Base-by-base conservation (phyloP, 257 asterid species). In the Lithospermum erythrorhizon region DNA sequence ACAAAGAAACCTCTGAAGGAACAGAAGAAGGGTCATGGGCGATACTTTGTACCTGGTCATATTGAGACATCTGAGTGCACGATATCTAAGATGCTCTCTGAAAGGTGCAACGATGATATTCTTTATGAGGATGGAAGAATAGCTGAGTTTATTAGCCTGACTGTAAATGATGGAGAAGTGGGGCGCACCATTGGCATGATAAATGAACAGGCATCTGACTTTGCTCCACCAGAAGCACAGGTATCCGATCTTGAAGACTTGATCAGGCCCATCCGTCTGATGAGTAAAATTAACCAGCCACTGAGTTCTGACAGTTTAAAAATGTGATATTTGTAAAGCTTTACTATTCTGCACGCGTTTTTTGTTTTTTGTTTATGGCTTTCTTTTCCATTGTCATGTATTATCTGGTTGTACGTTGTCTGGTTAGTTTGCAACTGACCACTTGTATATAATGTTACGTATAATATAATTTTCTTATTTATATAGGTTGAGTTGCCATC, bases 31-130 rank as follows among this genome's bases (percentile, higher is more conserved):
- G 84, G 75, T 24, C 71, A 78, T 56, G 97, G 94, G 48, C 87
- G 96, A 61, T 93, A 93, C 78, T 93, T 93, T 66, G 96, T 88
- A 67, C 82, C 94, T 56, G 81, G 84, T 27, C 81, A 70, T 41
- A 58, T 77, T 14, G 81, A 68, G 58, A 67, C 30, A 55, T 67
- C 65, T 10, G 89, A 73, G 55, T 65, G 72, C 67, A 53, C 61
- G 56, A 25, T 61, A 59, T 54, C 69, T 0, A 83, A 67, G 70
- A 65, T 68, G 60, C 68, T 53, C 47, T 55, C 76, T 32, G 61
- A 71, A 0, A 68, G 70, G 74, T 84, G 78, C 74, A 78, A 82
- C 70, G 78, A 67, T 25, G 67, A 76, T 65, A 51, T 57, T 13
- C 75, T 66, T 55, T 53, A 21, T 20, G 65, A 69, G 61, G 88